These are phyloP conservation scores for Sphaerobolus stellatus DNA, from an alignment of 1,284 basidiomycete species.

Conservation along the genomic window DNA sequence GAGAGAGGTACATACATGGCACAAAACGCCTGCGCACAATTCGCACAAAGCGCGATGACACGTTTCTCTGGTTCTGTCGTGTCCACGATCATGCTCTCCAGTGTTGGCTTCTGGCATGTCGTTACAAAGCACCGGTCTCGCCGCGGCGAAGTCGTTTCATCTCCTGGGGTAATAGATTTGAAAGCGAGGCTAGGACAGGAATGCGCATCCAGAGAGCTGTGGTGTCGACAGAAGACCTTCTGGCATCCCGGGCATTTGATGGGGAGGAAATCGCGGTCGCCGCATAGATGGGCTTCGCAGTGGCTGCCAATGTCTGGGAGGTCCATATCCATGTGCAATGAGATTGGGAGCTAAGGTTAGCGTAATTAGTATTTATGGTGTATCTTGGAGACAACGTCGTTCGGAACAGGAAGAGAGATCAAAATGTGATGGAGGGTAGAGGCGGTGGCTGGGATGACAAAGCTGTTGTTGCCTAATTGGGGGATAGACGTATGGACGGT, in stretches of 20 bases:
- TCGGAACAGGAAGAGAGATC: background rate
- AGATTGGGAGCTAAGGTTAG: background rate
- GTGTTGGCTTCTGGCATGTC: conserved; percentile 56
- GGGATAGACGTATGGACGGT: background rate
- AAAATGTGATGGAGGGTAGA: too few species aligned
- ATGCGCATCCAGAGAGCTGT: conserved; percentile 59
- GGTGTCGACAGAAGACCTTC: conserved; percentile 53
- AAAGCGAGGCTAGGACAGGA: conserved; percentile 38
- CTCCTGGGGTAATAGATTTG: conserved; percentile 14
- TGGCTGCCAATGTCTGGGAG: conserved; percentile 50
- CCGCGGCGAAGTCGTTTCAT: conserved; percentile 28
- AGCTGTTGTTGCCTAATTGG: background rate
- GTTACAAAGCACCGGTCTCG: conserved; percentile 47
- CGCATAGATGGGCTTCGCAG: conserved; percentile 53
- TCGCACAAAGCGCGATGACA: conserved; percentile 43
- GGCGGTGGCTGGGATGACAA: background rate
- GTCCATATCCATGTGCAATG: conserved; percentile 22
- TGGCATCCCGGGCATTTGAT: conserved; percentile 53
- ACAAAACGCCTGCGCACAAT: conserved; percentile 63
- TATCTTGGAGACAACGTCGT: background rate
- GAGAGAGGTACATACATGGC: conserved; percentile 44
- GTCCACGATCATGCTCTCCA: conserved; percentile 40
- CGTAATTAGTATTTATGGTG: background rate
- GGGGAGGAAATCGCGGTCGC: conserved; percentile 63
- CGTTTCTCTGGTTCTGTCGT: conserved; percentile 20